Conservation (phyloP, 1,139 yeast species). For the Candida glucosophila region DNA sequence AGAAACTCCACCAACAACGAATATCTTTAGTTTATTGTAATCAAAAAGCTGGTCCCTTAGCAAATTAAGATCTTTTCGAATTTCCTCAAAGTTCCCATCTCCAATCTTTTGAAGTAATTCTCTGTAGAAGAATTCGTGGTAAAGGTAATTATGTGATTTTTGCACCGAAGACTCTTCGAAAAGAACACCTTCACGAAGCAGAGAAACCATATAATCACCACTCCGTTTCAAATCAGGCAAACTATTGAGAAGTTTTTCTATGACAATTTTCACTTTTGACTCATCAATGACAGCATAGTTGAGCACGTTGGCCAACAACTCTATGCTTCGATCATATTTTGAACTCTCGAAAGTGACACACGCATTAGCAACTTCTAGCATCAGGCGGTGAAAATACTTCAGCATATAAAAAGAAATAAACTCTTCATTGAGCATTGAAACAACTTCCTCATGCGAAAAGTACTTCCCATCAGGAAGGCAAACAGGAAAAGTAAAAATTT, state of each 20-base stretch:
- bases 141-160: slow-evolving; percentile 58
- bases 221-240: slow-evolving; percentile 75
- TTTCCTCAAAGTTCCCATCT: slow-evolving; percentile 37
- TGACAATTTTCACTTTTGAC: slow-evolving; percentile 55
- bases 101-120: slow-evolving; percentile 43
- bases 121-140: slow-evolving; percentile 51
- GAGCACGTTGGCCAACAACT: slow-evolving; percentile 66
- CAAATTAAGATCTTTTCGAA: slow-evolving; percentile 46
- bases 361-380: slow-evolving; percentile 57
- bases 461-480: slow-evolving; percentile 50
- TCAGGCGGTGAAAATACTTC: slow-evolving; percentile 51
- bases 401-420: slow-evolving; percentile 52
- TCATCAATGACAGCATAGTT: slow-evolving; percentile 64
- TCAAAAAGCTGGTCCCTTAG: slow-evolving; percentile 52
- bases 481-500: slow-evolving; percentile 66
- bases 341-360: slow-evolving; percentile 52
- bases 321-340: slow-evolving; percentile 60
- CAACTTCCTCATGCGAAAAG: slow-evolving; percentile 66
- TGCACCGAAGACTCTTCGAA: slow-evolving; percentile 54
- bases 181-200: slow-evolving; percentile 47
- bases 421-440: slow-evolving; percentile 64
- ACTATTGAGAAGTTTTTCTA: slow-evolving; percentile 69
- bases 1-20: slow-evolving; percentile 62
- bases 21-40: slow-evolving; percentile 54
- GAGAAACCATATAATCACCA: slow-evolving; percentile 64